Base-by-base conservation (phyloP, 1,139 yeast genomes). In the Hyphopichia buzzinii region DNA sequence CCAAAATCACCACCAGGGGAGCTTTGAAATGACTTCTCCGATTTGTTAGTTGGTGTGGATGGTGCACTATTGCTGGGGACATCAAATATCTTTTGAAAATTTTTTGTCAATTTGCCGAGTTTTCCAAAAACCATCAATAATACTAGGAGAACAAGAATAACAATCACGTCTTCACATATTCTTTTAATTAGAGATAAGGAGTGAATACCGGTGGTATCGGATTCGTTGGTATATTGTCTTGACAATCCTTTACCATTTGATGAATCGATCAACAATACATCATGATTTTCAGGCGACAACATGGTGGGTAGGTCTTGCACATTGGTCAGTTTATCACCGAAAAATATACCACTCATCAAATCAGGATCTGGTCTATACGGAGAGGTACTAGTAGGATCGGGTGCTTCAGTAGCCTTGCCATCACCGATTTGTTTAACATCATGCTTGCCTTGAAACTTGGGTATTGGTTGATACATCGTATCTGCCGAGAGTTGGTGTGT, bases 91-190 rank as follows among this genome's bases (percentile, higher is more conserved):
- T 33, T 33, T 8, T 24, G 31, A 8, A 47, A 35, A 11, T 49
- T 46, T 31, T 41, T 48, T 8, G 50, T 12, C 47, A 52, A 38
- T 47, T 53, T 36, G 60, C 48, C 39, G 64, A 74, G 14, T 71
- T 73, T 64, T 51, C 45, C 72, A 62, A 37, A 73, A 50, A 22
- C 63, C 42, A 38, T 58, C 47, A 36, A 65, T 38, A 34, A 62
- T 29, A 30, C 62, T 44, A 33, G 59, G 43, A 42, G 69, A 42
- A 37, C 50, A 13, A 68, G 34, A 25, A 77, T 57, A 13, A 77
- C 69, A 17, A 72, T 54, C 2, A 76, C 57, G 43, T 78, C 79
- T 49, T 79, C 84, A 27, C 74, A 44, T 17, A 77, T 56, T 38
- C 75, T 67, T 38, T 54, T 50, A 3, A 53, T 37, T 10, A 55